Base-by-base conservation (phyloP, 2,329 filamentous ascomycete species). In the Dendryphion nanum region DNA sequence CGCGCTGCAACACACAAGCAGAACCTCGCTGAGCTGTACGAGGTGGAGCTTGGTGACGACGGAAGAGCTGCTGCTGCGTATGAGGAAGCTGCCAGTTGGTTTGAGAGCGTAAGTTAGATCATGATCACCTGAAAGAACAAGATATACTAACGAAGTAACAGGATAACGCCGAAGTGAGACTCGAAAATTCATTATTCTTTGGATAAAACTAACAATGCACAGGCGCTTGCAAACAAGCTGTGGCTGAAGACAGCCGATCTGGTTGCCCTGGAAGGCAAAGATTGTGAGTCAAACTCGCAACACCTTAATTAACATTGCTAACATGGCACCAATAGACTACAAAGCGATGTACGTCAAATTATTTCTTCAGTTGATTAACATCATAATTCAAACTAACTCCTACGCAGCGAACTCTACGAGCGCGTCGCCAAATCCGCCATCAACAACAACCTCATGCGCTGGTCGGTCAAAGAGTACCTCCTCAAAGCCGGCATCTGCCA, bases 401-500 rank as follows among this genome's bases (percentile, higher is more conserved):
- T 10, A 18, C 23, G 18, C 24, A 45, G 41, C 36, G 55, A 55
- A 20, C 52, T 64, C 51, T 96, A 86, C 70, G 91, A 97, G 66
- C 83, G 85, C 58, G 88, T 96, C 33, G 86, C 89, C 29, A 77
- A 79, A 40, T 77, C 79, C 30, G 85, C 85, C 23, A 82, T 95
- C 55, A 83, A 83, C 67, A 96, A 94, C 74, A 93, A 94, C 66
- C 75, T 95, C 6, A 64, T 64, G 61, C 57, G 61, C 40, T 64
- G 59, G 59, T 66, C 61, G 6, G 89, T 97, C 48, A 97, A 96
- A 69, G 89, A 96, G 50, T 96, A 96, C 71, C 83, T 96, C 59
- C 77, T 97, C 59, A 95, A 96, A 72, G 88, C 89, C 1, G 90
- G 89, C 20, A 86, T 97, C 61, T 96, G 90, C 72, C 85, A 95